These are phyloP conservation scores for Apiotrichum veenhuisii DNA, from an alignment of 1,284 basidiomycete genomes.

Conservation along the genomic window DNA sequence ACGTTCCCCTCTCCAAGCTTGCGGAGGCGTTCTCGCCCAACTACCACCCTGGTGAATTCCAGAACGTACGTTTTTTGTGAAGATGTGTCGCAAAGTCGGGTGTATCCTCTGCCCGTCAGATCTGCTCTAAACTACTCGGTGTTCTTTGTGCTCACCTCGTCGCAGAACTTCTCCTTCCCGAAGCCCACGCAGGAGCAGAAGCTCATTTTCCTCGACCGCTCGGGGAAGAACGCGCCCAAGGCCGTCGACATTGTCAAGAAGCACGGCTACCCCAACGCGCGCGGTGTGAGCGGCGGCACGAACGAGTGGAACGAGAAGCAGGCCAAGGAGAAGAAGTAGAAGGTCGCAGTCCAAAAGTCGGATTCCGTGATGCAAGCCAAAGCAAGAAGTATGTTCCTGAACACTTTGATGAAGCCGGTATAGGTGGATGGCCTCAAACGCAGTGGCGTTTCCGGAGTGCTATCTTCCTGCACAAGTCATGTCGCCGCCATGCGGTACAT, in stretches of 20 bases:
- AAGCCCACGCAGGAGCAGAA: conserved; percentile 71
- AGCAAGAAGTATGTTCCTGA: too few species aligned
- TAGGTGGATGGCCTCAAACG: too few species aligned
- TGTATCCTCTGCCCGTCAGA: too few species aligned
- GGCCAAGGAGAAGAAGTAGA: conserved; percentile 5
- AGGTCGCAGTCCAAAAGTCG: too few species aligned
- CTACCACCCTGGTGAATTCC: conserved; percentile 58
- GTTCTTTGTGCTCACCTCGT: background rate
- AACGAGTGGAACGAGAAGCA: conserved; percentile 10
- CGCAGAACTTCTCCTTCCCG: conserved; percentile 63
- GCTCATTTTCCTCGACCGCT: conserved; percentile 84
- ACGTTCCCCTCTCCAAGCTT: conserved; percentile 76
- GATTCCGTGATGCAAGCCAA: too few species aligned
- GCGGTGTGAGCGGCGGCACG: conserved; percentile 60
- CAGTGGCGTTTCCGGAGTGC: too few species aligned
- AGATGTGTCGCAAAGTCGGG: too few species aligned
- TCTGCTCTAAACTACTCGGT: background rate
- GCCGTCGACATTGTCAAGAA: conserved; percentile 76
- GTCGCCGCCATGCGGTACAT: too few species aligned
- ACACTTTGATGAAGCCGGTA: too few species aligned
- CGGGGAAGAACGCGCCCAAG: conserved; percentile 71
- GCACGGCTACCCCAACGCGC: conserved; percentile 74
- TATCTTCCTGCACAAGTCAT: too few species aligned
- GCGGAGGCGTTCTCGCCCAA: conserved; percentile 58
- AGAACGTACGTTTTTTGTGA: too few species aligned